Evolutionary conservation across 129 eudicot genomes (phyloP).

Genomic region (Kitagawia praeruptora): DNA sequence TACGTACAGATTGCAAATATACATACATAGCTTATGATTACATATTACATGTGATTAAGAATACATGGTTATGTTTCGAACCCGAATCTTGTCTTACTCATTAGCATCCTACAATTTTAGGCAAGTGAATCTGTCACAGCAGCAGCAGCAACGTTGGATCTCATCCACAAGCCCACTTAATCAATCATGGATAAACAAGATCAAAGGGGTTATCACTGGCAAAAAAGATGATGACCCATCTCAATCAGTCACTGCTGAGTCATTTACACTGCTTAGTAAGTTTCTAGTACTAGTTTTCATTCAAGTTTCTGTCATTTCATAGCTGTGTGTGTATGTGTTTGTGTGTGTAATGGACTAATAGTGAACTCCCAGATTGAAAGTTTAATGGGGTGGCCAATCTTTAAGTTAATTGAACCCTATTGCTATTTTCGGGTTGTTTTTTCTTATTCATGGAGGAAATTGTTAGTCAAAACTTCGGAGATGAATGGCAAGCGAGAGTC

Average conservation of each 20-base stretch:
- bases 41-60: background rate
- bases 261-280: slow-evolving; percentile 81
- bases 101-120: background rate
- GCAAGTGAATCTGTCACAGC: background rate
- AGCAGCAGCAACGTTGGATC: slow-evolving; percentile 3
- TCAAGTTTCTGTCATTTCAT: background rate
- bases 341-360: background rate
- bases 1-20: background rate
- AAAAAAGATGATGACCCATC: slow-evolving; percentile 13
- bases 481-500: too few relatives aligned
- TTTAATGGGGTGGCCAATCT: background rate
- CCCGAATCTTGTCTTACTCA: background rate
- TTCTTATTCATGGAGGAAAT: background rate
- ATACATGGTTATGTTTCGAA: slow-evolving; percentile 3
- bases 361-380: background rate
- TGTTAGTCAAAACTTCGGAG: background rate
- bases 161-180: background rate
- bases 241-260: slow-evolving; percentile 20
- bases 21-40: background rate
- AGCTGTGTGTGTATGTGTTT: background rate
- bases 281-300: background rate
- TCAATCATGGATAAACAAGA: slow-evolving; percentile 5
- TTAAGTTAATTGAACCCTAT: background rate
- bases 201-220: slow-evolving; percentile 4
- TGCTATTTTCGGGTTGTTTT: background rate